Evolutionary conservation across 202 grass and related monocot species (phyloP).

Genomic region (Digitaria exilis): DNA sequence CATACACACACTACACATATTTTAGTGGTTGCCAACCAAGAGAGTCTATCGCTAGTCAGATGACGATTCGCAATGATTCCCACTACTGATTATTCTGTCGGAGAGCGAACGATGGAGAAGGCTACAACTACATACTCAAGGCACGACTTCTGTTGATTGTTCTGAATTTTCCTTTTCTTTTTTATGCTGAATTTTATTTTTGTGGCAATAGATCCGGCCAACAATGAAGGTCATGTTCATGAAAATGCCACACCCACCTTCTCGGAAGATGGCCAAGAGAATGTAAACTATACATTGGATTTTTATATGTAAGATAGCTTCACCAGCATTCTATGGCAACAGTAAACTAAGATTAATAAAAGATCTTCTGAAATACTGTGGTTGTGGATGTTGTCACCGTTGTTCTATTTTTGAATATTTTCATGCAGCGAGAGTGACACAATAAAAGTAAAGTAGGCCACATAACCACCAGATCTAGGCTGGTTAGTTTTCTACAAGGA

Average conservation of each 20-base stretch:
- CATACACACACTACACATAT: background rate
- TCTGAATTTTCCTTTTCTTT: background rate
- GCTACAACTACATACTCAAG: background rate
- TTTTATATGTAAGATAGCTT: background rate
- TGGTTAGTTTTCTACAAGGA: background rate
- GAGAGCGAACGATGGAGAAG: background rate
- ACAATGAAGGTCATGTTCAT: background rate
- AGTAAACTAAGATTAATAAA: background rate
- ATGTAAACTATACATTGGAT: background rate
- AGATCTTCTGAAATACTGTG: background rate
- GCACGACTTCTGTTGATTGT: background rate
- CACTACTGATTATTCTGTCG: background rate
- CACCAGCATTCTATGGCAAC: background rate
- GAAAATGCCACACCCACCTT: background rate
- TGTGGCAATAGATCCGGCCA: background rate
- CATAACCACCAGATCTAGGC: background rate
- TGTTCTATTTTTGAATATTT: background rate
- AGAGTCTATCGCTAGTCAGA: background rate
- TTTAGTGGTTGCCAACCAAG: conserved; percentile 24
- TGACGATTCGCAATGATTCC: conserved; percentile 22
- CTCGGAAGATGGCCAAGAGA: background rate
- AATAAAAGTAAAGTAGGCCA: too few relatives aligned
- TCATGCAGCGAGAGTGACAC: background rate
- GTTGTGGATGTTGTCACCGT: background rate
- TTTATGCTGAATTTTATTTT: background rate